These are phyloP conservation scores for Phialemonium atrogriseum DNA, from an alignment of 2,329 filamentous ascomycete genomes.

Conservation along the genomic window DNA sequence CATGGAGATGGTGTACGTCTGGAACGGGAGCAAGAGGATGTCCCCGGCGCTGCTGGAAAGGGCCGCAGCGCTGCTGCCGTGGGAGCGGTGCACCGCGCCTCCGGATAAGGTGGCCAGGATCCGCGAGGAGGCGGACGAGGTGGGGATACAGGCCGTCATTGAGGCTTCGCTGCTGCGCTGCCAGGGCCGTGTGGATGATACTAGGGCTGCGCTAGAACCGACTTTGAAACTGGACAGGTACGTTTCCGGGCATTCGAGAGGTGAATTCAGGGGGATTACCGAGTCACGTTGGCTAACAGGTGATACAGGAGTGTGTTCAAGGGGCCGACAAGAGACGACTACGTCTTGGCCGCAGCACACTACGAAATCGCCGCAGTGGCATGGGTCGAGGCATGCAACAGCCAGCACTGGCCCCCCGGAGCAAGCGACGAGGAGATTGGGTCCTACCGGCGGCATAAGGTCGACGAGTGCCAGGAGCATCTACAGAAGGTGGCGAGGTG, in stretches of 20 bases:
- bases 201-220: constrained; percentile 55
- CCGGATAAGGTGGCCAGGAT: constrained; percentile 34
- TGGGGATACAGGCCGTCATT: constrained; percentile 58
- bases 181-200: constrained; percentile 53
- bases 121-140: constrained; percentile 48
- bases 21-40: constrained; percentile 86
- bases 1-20: constrained; percentile 89
- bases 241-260: constrained; percentile 15
- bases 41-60: constrained; percentile 51
- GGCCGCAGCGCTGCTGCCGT: constrained; percentile 56
- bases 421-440: constrained; percentile 15
- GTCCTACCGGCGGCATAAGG: constrained; percentile 34
- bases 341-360: constrained; percentile 62
- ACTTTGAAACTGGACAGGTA: constrained; percentile 59
- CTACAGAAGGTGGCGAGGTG: constrained; percentile 61
- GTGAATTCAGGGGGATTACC: neutral
- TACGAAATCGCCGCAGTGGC: constrained; percentile 81
- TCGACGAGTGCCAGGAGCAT: constrained; percentile 54
- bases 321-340: constrained; percentile 58
- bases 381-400: constrained; percentile 59
- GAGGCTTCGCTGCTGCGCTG: constrained; percentile 58
- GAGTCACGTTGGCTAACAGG: neutral
- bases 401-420: constrained; percentile 18
- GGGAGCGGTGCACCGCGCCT: constrained; percentile 49
- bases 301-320: constrained; percentile 42